phyloP scores from a whole-genome alignment of 2,329 filamentous ascomycete genomes.

The Ophiostoma quercus region DNA sequence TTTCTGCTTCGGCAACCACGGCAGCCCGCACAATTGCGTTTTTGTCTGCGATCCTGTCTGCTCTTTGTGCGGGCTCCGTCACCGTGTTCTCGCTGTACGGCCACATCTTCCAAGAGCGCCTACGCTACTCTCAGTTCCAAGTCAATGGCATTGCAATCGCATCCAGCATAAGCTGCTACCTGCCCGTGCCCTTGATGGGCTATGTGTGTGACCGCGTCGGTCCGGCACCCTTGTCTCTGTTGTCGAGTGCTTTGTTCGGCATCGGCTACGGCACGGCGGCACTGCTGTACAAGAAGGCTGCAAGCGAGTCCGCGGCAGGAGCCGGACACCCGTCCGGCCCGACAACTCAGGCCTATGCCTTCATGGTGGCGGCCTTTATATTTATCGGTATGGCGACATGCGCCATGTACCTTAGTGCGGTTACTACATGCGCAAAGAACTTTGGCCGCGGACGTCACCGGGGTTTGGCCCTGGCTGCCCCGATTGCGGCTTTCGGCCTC shows the following conservation, averaged over 20 bases:
- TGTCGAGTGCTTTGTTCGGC: slow-evolving; percentile 70
- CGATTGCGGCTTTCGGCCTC: slow-evolving; percentile 87
- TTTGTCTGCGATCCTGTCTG: slow-evolving; percentile 48
- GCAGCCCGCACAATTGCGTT: slow-evolving; percentile 46
- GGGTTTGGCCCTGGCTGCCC: slow-evolving; percentile 80
- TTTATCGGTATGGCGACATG: slow-evolving; percentile 78
- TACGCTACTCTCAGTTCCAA: slow-evolving; percentile 85
- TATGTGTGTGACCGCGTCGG: slow-evolving; percentile 88
- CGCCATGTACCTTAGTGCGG: slow-evolving; percentile 80
- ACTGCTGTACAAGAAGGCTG: slow-evolving; percentile 58
- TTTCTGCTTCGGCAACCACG: slow-evolving; percentile 30
- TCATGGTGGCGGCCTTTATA: slow-evolving; percentile 83
- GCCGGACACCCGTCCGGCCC: slow-evolving; percentile 17
- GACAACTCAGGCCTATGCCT: slow-evolving; percentile 60
- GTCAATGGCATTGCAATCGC: slow-evolving; percentile 87
- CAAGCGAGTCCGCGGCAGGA: slow-evolving; percentile 33
- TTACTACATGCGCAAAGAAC: slow-evolving; percentile 98
- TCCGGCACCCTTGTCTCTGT: slow-evolving; percentile 67
- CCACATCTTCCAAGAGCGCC: slow-evolving; percentile 76
- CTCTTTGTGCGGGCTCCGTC: slow-evolving; percentile 82
- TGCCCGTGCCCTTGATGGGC: slow-evolving; percentile 84
- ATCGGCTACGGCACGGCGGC: slow-evolving; percentile 79
- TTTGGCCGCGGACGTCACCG: slow-evolving; percentile 85
- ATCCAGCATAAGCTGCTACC: slow-evolving; percentile 81
- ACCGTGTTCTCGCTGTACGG: slow-evolving; percentile 93